These are phyloP conservation scores for Penicillium malachiteum DNA, from an alignment of 495 filamentous ascomycete species.

Conservation along the genomic window DNA sequence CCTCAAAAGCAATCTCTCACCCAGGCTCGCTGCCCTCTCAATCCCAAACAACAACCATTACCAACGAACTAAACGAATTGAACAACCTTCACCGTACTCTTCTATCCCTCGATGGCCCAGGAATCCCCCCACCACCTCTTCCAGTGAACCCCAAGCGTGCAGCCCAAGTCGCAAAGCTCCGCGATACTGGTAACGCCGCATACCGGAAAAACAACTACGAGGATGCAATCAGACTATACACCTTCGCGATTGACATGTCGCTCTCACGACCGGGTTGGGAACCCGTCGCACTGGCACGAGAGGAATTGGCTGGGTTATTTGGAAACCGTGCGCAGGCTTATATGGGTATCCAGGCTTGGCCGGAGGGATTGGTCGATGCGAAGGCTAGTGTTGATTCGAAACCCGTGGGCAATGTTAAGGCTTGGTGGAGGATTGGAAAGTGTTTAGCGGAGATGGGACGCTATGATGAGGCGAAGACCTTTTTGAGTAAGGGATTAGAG, in stretches of 20 bases:
- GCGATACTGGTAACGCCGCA: constrained; percentile 78
- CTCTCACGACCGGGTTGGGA: constrained; percentile 82
- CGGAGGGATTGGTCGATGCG: constrained; percentile 80
- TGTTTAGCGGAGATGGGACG: constrained; percentile 89
- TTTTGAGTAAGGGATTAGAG: constrained; percentile 73
- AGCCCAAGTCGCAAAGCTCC: constrained; percentile 84
- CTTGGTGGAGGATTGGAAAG: constrained; percentile 82
- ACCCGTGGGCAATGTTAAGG: constrained; percentile 83
- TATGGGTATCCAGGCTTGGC: constrained; percentile 76
- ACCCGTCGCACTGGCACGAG: constrained; percentile 72
- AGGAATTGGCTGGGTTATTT: constrained; percentile 78
- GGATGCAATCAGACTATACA: constrained; percentile 80
- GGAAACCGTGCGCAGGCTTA: constrained; percentile 87
- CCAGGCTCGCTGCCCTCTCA: constrained; percentile 22
- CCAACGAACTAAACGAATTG: constrained; percentile 64
- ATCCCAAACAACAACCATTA: constrained; percentile 44
- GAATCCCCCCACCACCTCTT: constrained; percentile 71
- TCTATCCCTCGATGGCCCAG: constrained; percentile 50
- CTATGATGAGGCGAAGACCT: constrained; percentile 74
- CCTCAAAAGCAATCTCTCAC: constrained; percentile 74
- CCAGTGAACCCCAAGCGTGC: constrained; percentile 83
- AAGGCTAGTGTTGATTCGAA: constrained; percentile 87
- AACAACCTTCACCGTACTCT: constrained; percentile 75
- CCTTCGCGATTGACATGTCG: constrained; percentile 83
- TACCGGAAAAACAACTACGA: constrained; percentile 72